Base-by-base conservation (phyloP, 1,139 yeast genomes). In the Zhuliangozyma blackwelliae region DNA sequence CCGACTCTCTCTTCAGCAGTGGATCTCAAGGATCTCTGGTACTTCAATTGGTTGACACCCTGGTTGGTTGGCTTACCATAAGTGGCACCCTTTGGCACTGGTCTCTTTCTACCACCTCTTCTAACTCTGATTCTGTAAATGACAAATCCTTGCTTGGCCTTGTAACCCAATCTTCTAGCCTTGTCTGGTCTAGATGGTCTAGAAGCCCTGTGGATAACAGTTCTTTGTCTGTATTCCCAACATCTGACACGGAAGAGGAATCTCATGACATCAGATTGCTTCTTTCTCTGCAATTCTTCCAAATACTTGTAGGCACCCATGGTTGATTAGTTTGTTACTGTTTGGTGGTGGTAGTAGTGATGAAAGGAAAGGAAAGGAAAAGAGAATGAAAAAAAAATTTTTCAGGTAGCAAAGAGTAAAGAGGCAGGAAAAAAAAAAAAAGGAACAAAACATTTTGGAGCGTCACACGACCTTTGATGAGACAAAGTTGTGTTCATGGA, bases 1-100 rank as follows among this genome's bases (percentile, higher is more conserved):
- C 97, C 98, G 63, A 90, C 96, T 81, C 97, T 89, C 80, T 92
- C 98, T 79, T 92, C 98, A 62, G 98, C 98, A 61, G 96, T 90
- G 59, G 96, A 79, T 75, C 95, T 88, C 73, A 88, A 79, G 52
- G 97, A 84, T 77, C 94, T 88, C 82, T 92, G 98, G 95, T 89
- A 90, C 81, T 92, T 92, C 79, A 92, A 87, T 75, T 92, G 97
- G 82, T 82, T 82, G 60, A 92, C 94, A 87, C 98, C 98, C 80
- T 88, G 96, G 95, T 92, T 92, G 80, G 98, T 92, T 83, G 98
- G 98, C 86, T 92, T 92, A 87, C 98, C 98, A 84, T 90, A 90
- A 70, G 97, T 92, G 64, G 97, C 97, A 86, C 98, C 98, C 92
- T 92, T 92, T 79, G 95, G 90, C 65, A 85, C 97, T 64, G 97